Evolutionary conservation across 768 basidiomycete genomes (phyloP), one percentile per base, ranked within the genome.

Genomic region (Xanthoconium stramineum): DNA sequence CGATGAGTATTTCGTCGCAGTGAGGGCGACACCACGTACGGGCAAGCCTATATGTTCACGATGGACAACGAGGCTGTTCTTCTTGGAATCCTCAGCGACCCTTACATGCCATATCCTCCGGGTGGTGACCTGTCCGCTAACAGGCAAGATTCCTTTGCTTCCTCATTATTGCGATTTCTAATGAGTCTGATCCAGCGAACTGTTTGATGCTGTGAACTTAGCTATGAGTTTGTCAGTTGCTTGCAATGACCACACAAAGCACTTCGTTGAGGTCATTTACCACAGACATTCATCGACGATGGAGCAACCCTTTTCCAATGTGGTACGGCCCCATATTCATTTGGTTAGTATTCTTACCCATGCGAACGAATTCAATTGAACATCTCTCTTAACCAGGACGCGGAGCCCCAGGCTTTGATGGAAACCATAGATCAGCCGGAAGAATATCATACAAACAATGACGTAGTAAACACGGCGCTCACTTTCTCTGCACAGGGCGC

Each of bases 161-260:
- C 42, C 52, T 47, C 32, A 1, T 17, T 2, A 6, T 14, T n/a
- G 32, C 29, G 19, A 5, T 6, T 38, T 47, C 45, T 66, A 3
- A 65, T 3, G 1, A 0, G 7, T 14, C 11, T 4, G 10, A 24
- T 29, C 3, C 17, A 64, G 61, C 44, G 45, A 47, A 5, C 13
- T 13, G n/a, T 35, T 14, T 11, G 10, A 38, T 24, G 3, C 5
- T 17, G 40, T 44, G 14, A 15, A 19, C 5, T 15, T 47, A 12
- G 50, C 59, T n/a, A 20, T 30, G 28, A 52, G 37, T 30, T 38
- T 33, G 64, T 63, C 2, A 45, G 58, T 57, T 11, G 1, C 17
- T 28, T 20, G 8, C 10, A 3, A 38, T 50, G 39, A 2, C 10
- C 12, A 14, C 3, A 10, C 42, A 30, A 30, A 24, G 5, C 28